Evolutionary conservation across 352 stramenopile genomes (phyloP).

Genomic region (Phytophthora quininea): DNA sequence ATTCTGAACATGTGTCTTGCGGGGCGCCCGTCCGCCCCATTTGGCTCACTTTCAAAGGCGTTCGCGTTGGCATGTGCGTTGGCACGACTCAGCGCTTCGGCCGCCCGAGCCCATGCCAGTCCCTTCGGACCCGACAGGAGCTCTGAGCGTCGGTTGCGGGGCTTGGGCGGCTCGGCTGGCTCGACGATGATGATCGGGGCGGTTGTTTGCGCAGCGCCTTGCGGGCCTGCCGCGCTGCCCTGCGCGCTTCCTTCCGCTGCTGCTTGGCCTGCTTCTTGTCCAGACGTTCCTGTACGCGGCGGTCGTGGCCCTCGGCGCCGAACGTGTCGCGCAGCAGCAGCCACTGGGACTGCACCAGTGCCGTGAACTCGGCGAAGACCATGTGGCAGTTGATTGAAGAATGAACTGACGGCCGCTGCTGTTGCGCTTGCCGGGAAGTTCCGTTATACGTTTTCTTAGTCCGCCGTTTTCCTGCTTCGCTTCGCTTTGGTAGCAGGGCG

Average conservation of each 20-base stretch:
- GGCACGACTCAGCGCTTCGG: slow-evolving; percentile 23
- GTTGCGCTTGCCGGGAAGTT: neutral
- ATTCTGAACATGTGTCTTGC: slow-evolving; percentile 31
- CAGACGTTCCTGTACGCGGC: slow-evolving; percentile 29
- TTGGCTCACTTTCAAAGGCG: slow-evolving; percentile 31
- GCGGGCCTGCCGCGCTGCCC: slow-evolving; percentile 32
- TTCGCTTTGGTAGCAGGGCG: neutral
- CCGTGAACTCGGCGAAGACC: slow-evolving; percentile 47
- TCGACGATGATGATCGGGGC: slow-evolving; percentile 26
- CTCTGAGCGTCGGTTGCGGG: slow-evolving; percentile 3
- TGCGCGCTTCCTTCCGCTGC: slow-evolving; percentile 35
- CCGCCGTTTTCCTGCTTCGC: neutral
- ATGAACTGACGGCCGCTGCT: neutral
- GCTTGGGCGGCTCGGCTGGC: slow-evolving; percentile 13
- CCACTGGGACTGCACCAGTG: slow-evolving; percentile 42
- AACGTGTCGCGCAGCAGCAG: slow-evolving; percentile 32
- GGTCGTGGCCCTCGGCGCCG: slow-evolving; percentile 26
- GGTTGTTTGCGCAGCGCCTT: slow-evolving; percentile 30
- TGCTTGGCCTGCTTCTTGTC: slow-evolving; percentile 45
- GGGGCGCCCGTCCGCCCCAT: slow-evolving; percentile 11
- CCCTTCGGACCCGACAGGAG: neutral
- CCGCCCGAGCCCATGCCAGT: slow-evolving; percentile 20
- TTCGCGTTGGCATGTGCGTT: slow-evolving; percentile 18
- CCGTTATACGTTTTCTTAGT: slow-evolving; percentile 2
- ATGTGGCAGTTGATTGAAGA: slow-evolving; percentile 16